phyloP scores from a whole-genome alignment of 2,329 filamentous ascomycete species.

The Exophiala aquamarina region DNA sequence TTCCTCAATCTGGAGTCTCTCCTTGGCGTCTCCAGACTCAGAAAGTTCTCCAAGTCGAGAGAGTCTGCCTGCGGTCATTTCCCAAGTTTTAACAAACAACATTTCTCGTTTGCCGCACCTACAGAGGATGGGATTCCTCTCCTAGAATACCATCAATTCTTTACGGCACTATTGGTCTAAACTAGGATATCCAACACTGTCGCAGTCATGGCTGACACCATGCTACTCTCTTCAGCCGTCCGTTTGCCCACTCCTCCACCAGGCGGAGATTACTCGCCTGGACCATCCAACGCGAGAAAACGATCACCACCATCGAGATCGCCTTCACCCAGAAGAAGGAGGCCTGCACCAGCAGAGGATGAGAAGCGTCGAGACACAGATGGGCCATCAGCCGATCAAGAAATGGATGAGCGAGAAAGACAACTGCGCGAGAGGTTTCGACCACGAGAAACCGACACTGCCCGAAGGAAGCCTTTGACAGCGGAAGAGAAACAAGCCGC shows the following conservation, averaged over 20 bases:
- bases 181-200: no score
- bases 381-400: slow-evolving; percentile 47
- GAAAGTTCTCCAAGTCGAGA: no score
- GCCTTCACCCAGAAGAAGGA: slow-evolving; percentile 52
- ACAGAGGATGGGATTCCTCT: no score
- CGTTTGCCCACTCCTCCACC: slow-evolving; percentile 59
- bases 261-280: slow-evolving; percentile 48
- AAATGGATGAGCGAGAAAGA: slow-evolving; percentile 50
- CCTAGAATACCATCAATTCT: no score
- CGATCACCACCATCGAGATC: slow-evolving; percentile 57
- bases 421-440: slow-evolving; percentile 55
- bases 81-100: no score
- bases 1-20: no score
- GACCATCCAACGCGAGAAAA: slow-evolving; percentile 53
- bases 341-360: slow-evolving; percentile 43
- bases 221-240: slow-evolving; percentile 55
- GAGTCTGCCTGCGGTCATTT: no score
- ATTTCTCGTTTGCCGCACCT: no score
- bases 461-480: slow-evolving; percentile 53
- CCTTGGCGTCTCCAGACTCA: no score
- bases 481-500: slow-evolving; percentile 85
- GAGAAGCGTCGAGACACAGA: slow-evolving; percentile 29
- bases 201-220: slow-evolving; percentile 43
- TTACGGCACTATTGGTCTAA: no score
- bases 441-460: slow-evolving; percentile 50